phyloP scores from a whole-genome alignment of 306 rosid genomes.

The Pyrus bretschneideri region DNA sequence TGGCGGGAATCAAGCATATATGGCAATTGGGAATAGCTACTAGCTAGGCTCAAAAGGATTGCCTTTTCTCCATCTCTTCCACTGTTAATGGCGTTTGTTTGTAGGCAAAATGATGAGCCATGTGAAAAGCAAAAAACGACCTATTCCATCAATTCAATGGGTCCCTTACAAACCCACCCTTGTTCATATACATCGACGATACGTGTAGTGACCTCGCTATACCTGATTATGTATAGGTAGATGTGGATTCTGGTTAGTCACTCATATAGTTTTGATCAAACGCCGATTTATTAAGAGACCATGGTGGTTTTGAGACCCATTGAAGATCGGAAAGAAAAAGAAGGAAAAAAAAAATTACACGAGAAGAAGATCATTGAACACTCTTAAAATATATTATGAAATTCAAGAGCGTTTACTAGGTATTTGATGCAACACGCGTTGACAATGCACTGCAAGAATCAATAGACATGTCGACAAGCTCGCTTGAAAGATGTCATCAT shows the following conservation, averaged over 20 bases:
- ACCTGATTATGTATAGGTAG: background rate
- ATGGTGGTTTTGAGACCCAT: too few relatives aligned
- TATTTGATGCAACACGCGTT: too few relatives aligned
- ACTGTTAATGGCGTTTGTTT: slow-evolving; percentile 52
- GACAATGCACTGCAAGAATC: too few relatives aligned
- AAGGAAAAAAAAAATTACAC: too few relatives aligned
- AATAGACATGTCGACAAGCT: too few relatives aligned
- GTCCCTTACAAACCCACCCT: slow-evolving; percentile 12
- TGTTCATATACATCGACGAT: background rate
- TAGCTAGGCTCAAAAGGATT: slow-evolving; percentile 15
- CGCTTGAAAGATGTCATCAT: too few relatives aligned
- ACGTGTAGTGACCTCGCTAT: background rate
- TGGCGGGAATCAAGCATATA: background rate
- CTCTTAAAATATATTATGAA: too few relatives aligned
- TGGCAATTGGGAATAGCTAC: too few relatives aligned
- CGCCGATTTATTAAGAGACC: background rate
- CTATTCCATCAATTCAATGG: slow-evolving; percentile 32
- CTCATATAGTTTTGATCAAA: background rate
- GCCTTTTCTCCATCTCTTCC: background rate
- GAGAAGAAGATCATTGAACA: too few relatives aligned
- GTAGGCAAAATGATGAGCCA: slow-evolving; percentile 48
- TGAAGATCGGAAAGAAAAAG: background rate
- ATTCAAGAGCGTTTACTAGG: too few relatives aligned
- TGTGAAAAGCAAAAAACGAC: slow-evolving; percentile 36
- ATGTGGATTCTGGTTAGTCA: background rate